Conservation (phyloP, 164 flowering plant genomes). For the Chimonanthus salicifolius region DNA sequence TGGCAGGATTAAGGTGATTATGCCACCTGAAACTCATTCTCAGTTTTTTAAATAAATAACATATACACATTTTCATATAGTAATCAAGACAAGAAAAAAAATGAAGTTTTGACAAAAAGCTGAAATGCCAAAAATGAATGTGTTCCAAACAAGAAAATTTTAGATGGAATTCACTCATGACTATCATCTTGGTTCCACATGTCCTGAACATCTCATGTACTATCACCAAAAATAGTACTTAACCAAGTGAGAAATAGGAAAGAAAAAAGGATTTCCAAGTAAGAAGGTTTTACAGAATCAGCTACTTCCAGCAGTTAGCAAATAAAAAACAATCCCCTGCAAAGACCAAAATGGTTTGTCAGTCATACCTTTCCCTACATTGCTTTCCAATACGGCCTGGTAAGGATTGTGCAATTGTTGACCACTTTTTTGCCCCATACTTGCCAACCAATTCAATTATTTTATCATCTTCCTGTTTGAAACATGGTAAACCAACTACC, state of each 20-base stretch:
- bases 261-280: neutral
- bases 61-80: neutral
- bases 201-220: neutral
- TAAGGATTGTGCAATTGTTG: slow-evolving; percentile 41
- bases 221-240: neutral
- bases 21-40: slow-evolving; percentile 72
- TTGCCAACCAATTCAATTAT: slow-evolving; percentile 38
- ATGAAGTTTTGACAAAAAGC: neutral
- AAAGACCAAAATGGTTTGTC: neutral
- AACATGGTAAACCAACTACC: neutral
- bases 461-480: slow-evolving; percentile 42
- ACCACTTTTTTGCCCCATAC: slow-evolving; percentile 45
- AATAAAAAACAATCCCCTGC: neutral
- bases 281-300: neutral
- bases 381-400: slow-evolving; percentile 63
- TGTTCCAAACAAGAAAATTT: neutral
- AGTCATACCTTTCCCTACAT: slow-evolving; percentile 47
- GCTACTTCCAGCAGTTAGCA: neutral
- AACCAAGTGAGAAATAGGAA: neutral
- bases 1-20: slow-evolving; percentile 92
- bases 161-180: neutral
- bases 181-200: too few species aligned
- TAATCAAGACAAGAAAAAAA: neutral
- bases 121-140: neutral
- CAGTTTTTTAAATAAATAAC: neutral